A percentile compares a stretch with the other conserved stretches of the same genome.
Evolutionary conservation across 768 basidiomycete genomes (phyloP).

Genomic region (Calocera cornea): DNA sequence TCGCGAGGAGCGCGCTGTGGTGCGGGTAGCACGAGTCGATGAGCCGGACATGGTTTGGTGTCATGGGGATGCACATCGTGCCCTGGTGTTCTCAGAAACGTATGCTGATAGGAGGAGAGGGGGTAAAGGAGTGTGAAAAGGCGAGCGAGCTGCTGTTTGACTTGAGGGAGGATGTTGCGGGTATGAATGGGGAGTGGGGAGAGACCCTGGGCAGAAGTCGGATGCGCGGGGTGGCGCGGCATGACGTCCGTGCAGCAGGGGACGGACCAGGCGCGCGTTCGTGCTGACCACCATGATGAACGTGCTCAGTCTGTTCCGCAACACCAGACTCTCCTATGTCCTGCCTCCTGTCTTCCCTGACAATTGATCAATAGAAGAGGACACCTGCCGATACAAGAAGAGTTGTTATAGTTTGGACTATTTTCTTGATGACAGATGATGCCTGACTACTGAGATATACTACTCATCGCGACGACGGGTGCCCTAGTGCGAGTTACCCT

Average conservation of each 20-base stretch:
- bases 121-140: neutral
- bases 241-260: neutral
- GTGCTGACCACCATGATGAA: neutral
- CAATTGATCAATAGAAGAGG: no score
- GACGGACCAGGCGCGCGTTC: neutral
- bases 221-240: neutral
- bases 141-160: neutral
- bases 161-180: neutral
- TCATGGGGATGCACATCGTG: conserved; percentile 26
- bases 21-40: conserved; percentile 80
- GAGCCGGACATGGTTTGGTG: conserved; percentile 70
- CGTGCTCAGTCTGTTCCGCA: neutral
- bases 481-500: neutral
- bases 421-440: no score
- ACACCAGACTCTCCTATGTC: no score
- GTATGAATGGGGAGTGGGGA: neutral
- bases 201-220: neutral
- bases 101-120: neutral
- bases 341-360: no score
- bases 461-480: no score
- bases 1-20: conserved; percentile 52
- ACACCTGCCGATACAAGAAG: no score
- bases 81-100: neutral
- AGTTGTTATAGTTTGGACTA: no score
- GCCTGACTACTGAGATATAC: no score